Evolutionary conservation across 768 basidiomycete genomes (phyloP).

Genomic region (Exsudoporus frostii): DNA sequence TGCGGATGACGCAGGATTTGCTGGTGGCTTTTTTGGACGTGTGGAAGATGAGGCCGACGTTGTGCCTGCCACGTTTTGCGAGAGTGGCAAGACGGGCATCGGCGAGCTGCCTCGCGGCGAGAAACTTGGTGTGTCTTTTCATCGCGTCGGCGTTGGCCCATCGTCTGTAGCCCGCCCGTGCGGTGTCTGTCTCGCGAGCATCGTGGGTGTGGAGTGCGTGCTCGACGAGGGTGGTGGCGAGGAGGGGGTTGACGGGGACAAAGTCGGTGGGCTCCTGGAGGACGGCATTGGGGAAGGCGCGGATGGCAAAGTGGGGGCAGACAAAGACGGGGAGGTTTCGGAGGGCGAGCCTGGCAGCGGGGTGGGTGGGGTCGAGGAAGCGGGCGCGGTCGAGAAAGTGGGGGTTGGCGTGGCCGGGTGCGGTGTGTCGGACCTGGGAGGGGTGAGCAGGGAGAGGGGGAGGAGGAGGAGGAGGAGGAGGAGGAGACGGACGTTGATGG

Average conservation of each 20-base stretch:
- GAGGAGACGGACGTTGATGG: constrained; percentile 3
- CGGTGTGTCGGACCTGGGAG: constrained; percentile 3
- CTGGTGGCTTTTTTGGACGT: constrained; percentile 24
- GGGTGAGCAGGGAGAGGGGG: neutral
- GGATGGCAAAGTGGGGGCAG: constrained; percentile 21
- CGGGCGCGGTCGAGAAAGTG: constrained; percentile 8
- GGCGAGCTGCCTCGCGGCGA: constrained; percentile 1
- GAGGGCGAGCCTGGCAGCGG: constrained; percentile 9
- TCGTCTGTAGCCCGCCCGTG: neutral
- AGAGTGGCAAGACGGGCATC: constrained; percentile 5
- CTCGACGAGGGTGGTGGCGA: constrained; percentile 15
- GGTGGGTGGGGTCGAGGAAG: constrained; percentile 20
- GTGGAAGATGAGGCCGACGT: constrained; percentile 18
- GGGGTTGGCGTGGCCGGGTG: constrained; percentile 15
- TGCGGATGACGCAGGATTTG: constrained; percentile 23
- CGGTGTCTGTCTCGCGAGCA: neutral
- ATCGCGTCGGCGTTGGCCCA: neutral
- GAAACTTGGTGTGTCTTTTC: neutral
- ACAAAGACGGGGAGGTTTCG: constrained; percentile 16
- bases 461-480: rapidly evolving
- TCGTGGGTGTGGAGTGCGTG: neutral
- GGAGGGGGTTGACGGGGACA: constrained; percentile 20
- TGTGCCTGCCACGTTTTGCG: constrained; percentile 7
- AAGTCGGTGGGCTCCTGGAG: constrained; percentile 11
- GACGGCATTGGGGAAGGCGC: constrained; percentile 23